Percentiles rank a stretch among this genome's conserved stretches.
phyloP scores from a whole-genome alignment of 495 filamentous ascomycete genomes.

The Trichoderma erinaceum region DNA sequence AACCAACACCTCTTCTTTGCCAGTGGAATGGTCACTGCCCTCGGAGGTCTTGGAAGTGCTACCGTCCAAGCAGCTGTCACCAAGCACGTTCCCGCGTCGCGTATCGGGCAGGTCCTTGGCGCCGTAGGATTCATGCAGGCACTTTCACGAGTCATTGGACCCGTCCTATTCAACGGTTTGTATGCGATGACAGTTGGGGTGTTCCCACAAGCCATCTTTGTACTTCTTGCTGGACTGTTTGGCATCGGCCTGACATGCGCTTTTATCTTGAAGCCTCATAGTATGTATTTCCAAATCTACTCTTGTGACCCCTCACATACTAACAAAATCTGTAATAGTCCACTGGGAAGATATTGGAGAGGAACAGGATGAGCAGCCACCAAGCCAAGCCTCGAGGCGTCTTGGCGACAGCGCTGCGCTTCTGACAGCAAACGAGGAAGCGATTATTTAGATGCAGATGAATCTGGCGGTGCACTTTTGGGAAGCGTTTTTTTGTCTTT shows the following conservation, averaged over 20 bases:
- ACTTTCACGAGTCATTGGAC: conserved; percentile 68
- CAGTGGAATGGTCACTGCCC: conserved; percentile 62
- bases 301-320: background rate
- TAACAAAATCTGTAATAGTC: background rate
- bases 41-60: conserved; percentile 80
- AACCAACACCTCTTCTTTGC: conserved; percentile 51
- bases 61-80: conserved; percentile 76
- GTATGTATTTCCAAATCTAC: conserved; percentile 44
- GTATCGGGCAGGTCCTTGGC: conserved; percentile 77
- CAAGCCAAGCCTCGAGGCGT: background rate
- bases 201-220: conserved; percentile 76
- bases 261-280: conserved; percentile 64
- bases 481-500: background rate
- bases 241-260: conserved; percentile 56
- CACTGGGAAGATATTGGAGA: conserved; percentile 8
- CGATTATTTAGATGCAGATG: background rate
- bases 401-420: background rate
- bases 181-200: conserved; percentile 75
- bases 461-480: background rate
- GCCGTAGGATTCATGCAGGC: conserved; percentile 83
- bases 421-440: background rate
- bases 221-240: conserved; percentile 63
- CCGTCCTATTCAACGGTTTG: conserved; percentile 74
- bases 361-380: conserved; percentile 9
- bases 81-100: conserved; percentile 80